Evolutionary conservation across 2,329 filamentous ascomycete species (phyloP).

Genomic region (Talaromyces sp.): DNA sequence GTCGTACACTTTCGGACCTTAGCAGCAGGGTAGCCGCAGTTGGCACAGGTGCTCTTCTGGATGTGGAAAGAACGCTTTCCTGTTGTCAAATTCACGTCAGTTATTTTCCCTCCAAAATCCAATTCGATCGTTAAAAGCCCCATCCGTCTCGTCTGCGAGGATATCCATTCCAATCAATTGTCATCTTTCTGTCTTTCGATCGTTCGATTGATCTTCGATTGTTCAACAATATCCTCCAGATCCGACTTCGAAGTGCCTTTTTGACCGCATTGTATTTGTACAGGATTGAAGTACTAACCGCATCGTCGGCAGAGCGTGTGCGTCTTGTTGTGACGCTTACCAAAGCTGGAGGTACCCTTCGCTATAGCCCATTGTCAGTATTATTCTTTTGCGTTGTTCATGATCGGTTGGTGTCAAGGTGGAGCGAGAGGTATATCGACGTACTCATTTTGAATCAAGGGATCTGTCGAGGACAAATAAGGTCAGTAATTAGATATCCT

Average conservation of each 20-base stretch:
- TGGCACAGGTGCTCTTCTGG: slow-evolving; percentile 97
- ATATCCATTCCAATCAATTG: background rate
- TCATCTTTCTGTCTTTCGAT: background rate
- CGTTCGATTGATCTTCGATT: background rate
- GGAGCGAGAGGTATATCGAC: slow-evolving; percentile 26
- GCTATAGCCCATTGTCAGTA: slow-evolving; percentile 53
- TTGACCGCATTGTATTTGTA: background rate
- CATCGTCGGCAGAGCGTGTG: slow-evolving; percentile 98
- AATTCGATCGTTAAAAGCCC: background rate
- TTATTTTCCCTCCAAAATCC: background rate
- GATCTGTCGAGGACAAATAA: slow-evolving; percentile 26
- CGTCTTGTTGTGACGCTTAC: slow-evolving; percentile 94
- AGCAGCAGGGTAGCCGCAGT: slow-evolving; percentile 95
- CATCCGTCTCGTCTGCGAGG: slow-evolving; percentile 8
- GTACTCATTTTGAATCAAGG: slow-evolving; percentile 60
- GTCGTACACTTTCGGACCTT: slow-evolving; percentile 97
- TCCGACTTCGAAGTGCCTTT: background rate
- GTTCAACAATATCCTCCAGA: background rate
- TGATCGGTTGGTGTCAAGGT: slow-evolving; percentile 21
- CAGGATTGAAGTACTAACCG: slow-evolving; percentile 64
- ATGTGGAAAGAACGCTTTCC: slow-evolving; percentile 97
- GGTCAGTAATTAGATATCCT: slow-evolving; percentile 21
- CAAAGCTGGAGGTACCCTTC: slow-evolving; percentile 70
- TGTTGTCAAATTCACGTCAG: slow-evolving; percentile 45
- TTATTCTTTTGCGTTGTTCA: slow-evolving; percentile 22